Evolutionary conservation across 805 yeast species (phyloP), one percentile per base, ranked within the genome.

Genomic region (Zygosaccharomyces siamensis): DNA sequence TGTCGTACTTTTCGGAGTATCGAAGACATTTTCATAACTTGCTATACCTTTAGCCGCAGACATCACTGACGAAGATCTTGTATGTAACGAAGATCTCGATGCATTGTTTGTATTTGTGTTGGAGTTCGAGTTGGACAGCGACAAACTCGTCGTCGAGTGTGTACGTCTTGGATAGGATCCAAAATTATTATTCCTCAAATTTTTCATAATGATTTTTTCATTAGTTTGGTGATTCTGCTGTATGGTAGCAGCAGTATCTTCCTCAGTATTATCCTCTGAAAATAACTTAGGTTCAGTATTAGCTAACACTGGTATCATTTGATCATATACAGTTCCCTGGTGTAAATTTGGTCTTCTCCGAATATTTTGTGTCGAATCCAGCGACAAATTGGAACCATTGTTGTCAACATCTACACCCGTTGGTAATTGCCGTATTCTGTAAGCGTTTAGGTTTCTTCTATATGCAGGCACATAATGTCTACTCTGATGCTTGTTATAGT

Each of bases 401-500:
- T 28, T 59, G 23, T 54, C 28, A 26, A 26, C 30, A 32, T 50
- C 48, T 52, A 58, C 23, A 56, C 53, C 43, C 58, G 58, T 31
- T 57, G 55, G 30, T 49, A 56, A 52, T 56, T 59, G 23, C 59
- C 60, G 48, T 49, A 57, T 24, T 49, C 48, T 52, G 14, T 62
- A 37, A 10, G 60, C 59, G 42, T 63, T 65, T 38, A 68, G 50
- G 45, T 64, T 68, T 53, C 63, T 66, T 51, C 68, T 63, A 48
- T 71, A 71, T 3, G 74, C 74, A 12, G 74, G 74, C 5, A 67
- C 62, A 51, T 58, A 71, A 49, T 67, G 50, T 35, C 52, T 56
- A 41, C 48, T 45, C 26, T 45, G 36, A 30, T 18, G 45, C n/a
- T 45, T 30, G 26, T 48, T 43, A 18, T 37, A 33, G 45, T 49